Percentiles rank a stretch among this genome's conserved stretches.
Evolutionary conservation across 257 asterid genomes (phyloP).

Genomic region (Leptodermis oblonga): DNA sequence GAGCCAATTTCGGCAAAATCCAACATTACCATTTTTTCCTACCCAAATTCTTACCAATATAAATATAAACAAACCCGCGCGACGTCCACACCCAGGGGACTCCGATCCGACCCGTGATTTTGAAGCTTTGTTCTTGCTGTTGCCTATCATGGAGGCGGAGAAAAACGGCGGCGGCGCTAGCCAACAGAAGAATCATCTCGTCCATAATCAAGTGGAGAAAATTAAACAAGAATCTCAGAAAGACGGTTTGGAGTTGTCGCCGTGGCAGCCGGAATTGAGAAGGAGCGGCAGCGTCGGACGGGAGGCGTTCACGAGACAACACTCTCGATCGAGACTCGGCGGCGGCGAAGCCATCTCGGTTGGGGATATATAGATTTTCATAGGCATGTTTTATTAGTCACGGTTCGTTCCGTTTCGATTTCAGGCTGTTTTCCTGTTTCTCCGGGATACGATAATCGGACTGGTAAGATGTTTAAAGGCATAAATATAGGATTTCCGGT

Average conservation of each 20-base stretch:
- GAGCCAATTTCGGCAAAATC: too few species aligned
- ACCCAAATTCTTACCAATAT: not conserved
- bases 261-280: slow-evolving; percentile 5
- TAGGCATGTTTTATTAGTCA: not conserved
- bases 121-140: not conserved
- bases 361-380: slow-evolving; percentile 10
- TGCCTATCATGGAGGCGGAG: not conserved
- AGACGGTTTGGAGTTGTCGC: slow-evolving; percentile 17
- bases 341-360: slow-evolving; percentile 12
- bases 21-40: not conserved
- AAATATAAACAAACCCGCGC: too few species aligned
- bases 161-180: not conserved
- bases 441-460: too few species aligned
- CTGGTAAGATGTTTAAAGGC: too few species aligned
- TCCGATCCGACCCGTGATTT: too few species aligned
- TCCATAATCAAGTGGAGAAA: slow-evolving; percentile 37
- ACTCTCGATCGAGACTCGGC: slow-evolving; percentile 35
- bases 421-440: too few species aligned
- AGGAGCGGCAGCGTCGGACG: not conserved
- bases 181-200: not conserved
- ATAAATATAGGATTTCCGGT: too few species aligned
- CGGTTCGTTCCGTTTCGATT: too few species aligned
- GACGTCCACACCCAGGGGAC: too few species aligned
- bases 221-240: slow-evolving; percentile 28
- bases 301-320: slow-evolving; percentile 22